Evolutionary conservation across 176 grass and related monocot genomes (phyloP), one percentile per base, ranked within the genome.

Genomic region (Cenchrus purpureus): DNA sequence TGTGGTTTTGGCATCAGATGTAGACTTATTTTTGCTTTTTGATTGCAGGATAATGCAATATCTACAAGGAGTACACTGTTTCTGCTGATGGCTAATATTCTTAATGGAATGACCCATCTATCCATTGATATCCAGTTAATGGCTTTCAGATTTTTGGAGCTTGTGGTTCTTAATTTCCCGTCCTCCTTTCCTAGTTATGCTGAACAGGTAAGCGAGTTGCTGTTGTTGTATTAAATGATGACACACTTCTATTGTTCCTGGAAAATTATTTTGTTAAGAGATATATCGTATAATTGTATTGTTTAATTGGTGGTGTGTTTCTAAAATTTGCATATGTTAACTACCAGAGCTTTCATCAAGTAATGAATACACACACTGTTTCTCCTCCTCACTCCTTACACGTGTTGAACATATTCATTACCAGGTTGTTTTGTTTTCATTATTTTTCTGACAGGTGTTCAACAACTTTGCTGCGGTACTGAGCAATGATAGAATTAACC

Each of bases 61-160:
- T 85, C 91, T 19, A 87, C 81, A 2, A 51, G 89, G 14, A 87
- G 84, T 55, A 90, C 80, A 65, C 85, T 98, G 49, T 83, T 87
- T 86, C 60, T 94, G 15, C 66, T 98, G 79, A 92, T 98, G 91
- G 91, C 93, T 11, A 92, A 95, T 88, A 92, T 95, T 82, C 83
- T 96, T 31, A 94, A 95, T 86, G 97, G 89, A 76, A 94, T 95
- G 91, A 94, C 97, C 37, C 91, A 95, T 86, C 81, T 95, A 44
- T 89, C 89, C 48, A 81, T 98, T 80, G 91, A 95, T 53, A 88
- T 95, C 65, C 91, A 94, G 62, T 66, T 98, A 78, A 92, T 85
- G 77, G 88, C 97, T 80, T 98, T 98, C 60, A 95, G 91, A 10
- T 98, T 94, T 87, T 86, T 98, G 83, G 88, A 93, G 87, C 97